phyloP scores from a whole-genome alignment of 1,139 yeast genomes.

The Neolecta irregularis region DNA sequence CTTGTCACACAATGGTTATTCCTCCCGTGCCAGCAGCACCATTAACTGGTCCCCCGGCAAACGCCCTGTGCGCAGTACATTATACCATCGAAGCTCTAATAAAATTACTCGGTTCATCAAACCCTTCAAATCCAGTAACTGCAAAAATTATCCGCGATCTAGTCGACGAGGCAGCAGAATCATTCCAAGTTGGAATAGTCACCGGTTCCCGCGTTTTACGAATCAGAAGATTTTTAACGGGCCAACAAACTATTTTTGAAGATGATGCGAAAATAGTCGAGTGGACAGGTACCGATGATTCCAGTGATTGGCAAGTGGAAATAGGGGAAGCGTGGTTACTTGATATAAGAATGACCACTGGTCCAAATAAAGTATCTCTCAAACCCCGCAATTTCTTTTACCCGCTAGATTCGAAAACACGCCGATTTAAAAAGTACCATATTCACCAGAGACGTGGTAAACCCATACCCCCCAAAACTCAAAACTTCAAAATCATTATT shows the following conservation, averaged over 20 bases:
- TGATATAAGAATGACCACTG: slow-evolving; percentile 67
- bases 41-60: slow-evolving; percentile 68
- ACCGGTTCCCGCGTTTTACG: slow-evolving; percentile 90
- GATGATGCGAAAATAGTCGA: slow-evolving; percentile 39
- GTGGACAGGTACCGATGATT: slow-evolving; percentile 16
- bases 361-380: slow-evolving; percentile 9
- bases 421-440: slow-evolving; percentile 40
- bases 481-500: slow-evolving; percentile 60
- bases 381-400: too few species aligned
- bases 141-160: slow-evolving; percentile 56
- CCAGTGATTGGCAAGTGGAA: slow-evolving; percentile 51
- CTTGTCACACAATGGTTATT: slow-evolving; percentile 73
- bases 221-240: slow-evolving; percentile 82
- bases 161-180: slow-evolving; percentile 67
- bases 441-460: slow-evolving; percentile 71
- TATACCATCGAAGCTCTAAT: slow-evolving; percentile 74
- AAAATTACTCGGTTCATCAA: slow-evolving; percentile 48
- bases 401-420: too few species aligned
- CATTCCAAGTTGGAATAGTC: slow-evolving; percentile 67
- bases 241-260: slow-evolving; percentile 89
- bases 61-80: slow-evolving; percentile 76
- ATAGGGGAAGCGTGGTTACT: slow-evolving; percentile 80
- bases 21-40: slow-evolving; percentile 43
- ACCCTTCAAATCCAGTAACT: slow-evolving; percentile 29
- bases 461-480: slow-evolving; percentile 59